Conservation (phyloP, 345 rosid genomes). For the Erucastrum elatum region DNA sequence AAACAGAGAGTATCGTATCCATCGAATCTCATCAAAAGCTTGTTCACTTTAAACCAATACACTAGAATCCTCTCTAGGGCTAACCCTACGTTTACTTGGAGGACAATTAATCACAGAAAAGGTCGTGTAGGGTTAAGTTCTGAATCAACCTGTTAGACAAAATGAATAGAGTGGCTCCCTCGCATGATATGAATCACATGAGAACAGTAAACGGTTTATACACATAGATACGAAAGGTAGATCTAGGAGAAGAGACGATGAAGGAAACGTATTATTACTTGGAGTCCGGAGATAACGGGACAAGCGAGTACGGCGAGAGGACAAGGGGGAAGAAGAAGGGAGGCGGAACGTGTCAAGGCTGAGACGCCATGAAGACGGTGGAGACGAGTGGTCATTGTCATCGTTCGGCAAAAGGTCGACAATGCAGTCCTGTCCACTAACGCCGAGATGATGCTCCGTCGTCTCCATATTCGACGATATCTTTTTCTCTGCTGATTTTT, state of each 20-base stretch:
- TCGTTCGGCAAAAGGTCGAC: conserved; percentile 36
- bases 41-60: not conserved
- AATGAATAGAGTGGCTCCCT: not conserved
- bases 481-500: conserved; percentile 6
- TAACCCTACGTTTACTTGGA: not conserved
- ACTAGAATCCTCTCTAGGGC: not conserved
- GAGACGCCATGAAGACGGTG: conserved; percentile 52
- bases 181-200: not conserved
- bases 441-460: conserved; percentile 19
- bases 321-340: conserved; percentile 21
- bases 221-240: not conserved
- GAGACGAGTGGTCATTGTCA: not conserved
- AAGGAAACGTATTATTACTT: conserved; percentile 28
- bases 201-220: not conserved
- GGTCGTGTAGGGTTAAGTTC: not conserved
- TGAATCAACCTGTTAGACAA: not conserved
- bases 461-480: conserved; percentile 13
- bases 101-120: not conserved
- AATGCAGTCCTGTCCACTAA: conserved; percentile 23
- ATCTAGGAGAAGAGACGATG: not conserved
- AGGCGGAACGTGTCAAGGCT: conserved; percentile 48
- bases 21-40: not conserved
- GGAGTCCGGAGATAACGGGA: conserved; percentile 42
- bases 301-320: conserved; percentile 25
- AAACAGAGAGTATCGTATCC: not conserved